Percentiles rank a stretch among this genome's conserved stretches.
These are phyloP conservation scores for Leishmania guyanensis DNA, from an alignment of 208 protist species.

Conservation along the genomic window DNA sequence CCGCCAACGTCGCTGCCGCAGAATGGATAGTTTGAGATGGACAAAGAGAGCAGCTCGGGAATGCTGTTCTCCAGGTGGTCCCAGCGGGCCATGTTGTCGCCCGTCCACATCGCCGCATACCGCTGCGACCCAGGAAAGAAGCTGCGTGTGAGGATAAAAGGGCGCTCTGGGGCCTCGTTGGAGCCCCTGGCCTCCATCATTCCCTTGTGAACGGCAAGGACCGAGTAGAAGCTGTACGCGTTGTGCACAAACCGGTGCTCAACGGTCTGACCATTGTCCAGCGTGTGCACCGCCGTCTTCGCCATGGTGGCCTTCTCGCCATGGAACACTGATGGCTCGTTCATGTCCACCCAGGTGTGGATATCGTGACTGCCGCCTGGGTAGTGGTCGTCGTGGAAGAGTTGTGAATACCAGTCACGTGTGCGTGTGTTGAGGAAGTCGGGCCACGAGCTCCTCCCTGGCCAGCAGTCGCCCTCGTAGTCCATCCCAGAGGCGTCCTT, in stretches of 20 bases:
- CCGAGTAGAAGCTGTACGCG: constrained; percentile 94
- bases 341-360: constrained; percentile 99
- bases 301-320: constrained; percentile 95
- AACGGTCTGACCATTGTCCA: constrained; percentile 56
- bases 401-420: constrained; percentile 92
- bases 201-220: constrained; percentile 91
- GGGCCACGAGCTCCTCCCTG: constrained; percentile 92
- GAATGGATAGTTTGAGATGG: constrained; percentile 96
- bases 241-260: constrained; percentile 98
- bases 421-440: constrained; percentile 95
- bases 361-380: constrained; percentile 86
- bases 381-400: constrained; percentile 93
- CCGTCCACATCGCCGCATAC: constrained; percentile 98
- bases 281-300: constrained; percentile 89
- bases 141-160: constrained; percentile 98
- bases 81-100: constrained; percentile 98
- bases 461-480: constrained; percentile 98
- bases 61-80: constrained; percentile 93
- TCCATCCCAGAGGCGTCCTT: constrained; percentile 68
- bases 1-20: constrained; percentile 97
- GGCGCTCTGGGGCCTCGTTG: constrained; percentile 60
- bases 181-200: constrained; percentile 62
- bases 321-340: constrained; percentile 98
- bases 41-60: constrained; percentile 96
- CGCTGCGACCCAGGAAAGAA: constrained; percentile 98